phyloP scores from a whole-genome alignment of 2,329 filamentous ascomycete species.

The Diplodia seriata region DNA sequence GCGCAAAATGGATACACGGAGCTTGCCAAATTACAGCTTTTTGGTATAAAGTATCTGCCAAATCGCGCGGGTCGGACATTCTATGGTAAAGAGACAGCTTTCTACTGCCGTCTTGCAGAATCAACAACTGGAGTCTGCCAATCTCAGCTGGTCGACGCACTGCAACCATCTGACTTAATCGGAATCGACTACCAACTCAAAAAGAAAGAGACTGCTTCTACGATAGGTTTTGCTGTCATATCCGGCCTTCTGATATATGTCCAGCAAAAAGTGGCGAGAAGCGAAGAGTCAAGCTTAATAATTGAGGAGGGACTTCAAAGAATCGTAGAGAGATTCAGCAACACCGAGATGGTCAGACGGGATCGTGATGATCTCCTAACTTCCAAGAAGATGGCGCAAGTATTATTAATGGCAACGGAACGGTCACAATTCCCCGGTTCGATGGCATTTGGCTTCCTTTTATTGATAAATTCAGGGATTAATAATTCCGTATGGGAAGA shows the following conservation, averaged over 20 bases:
- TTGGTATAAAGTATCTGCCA: accelerated
- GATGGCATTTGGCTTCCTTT: not conserved
- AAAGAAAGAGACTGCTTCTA: not conserved
- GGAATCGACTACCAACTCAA: too few relatives aligned
- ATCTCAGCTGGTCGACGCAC: not conserved
- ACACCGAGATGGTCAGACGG: too few relatives aligned
- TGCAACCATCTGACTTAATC: not conserved
- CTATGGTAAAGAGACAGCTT: too few relatives aligned
- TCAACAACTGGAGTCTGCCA: not conserved
- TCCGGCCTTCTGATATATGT: not conserved
- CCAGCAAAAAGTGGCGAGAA: not conserved
- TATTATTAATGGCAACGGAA: not conserved
- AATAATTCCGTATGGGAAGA: too few relatives aligned
- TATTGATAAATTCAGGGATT: not conserved
- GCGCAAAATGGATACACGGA: conserved; percentile 15
- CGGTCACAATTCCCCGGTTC: not conserved
- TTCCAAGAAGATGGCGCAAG: not conserved
- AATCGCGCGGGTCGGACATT: too few relatives aligned
- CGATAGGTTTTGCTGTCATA: not conserved
- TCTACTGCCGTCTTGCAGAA: not conserved
- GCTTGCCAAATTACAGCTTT: not conserved
- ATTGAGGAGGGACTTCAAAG: not conserved
- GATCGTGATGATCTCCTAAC: too few relatives aligned
- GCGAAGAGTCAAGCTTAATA: accelerated
- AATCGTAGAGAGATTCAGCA: too few relatives aligned